These are phyloP conservation scores for Candida jianshihensis DNA, from an alignment of 805 yeast species.

Conservation along the genomic window DNA sequence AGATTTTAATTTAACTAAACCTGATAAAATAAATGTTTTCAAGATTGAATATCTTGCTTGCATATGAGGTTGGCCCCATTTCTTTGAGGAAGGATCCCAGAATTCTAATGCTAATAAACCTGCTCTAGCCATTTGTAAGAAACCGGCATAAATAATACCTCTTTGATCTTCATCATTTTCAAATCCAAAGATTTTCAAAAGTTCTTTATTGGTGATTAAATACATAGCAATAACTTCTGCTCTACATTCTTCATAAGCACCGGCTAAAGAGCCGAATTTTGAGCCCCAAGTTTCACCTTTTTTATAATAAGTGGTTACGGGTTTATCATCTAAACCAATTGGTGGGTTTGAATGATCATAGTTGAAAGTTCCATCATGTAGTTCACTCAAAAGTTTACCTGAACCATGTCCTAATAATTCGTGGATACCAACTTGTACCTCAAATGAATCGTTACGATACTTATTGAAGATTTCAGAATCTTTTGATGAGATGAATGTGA, in stretches of 20 bases:
- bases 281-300: slow-evolving; percentile 90
- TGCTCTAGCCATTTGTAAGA: slow-evolving; percentile 80
- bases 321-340: slow-evolving; percentile 49
- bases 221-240: slow-evolving; percentile 88
- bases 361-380: slow-evolving; percentile 58
- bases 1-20: slow-evolving; percentile 48
- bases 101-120: slow-evolving; percentile 77
- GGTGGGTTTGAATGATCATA: slow-evolving; percentile 64
- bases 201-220: slow-evolving; percentile 59
- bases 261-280: slow-evolving; percentile 72
- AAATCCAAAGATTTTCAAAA: slow-evolving; percentile 71
- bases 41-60: slow-evolving; percentile 85
- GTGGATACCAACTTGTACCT: slow-evolving; percentile 91
- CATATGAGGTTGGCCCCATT: slow-evolving; percentile 96
- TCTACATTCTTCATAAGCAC: slow-evolving; percentile 88
- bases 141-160: slow-evolving; percentile 59
- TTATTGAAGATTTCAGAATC: slow-evolving; percentile 55
- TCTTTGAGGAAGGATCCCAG: slow-evolving; percentile 75
- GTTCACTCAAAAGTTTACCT: slow-evolving; percentile 67
- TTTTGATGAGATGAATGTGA: slow-evolving; percentile 53
- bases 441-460: slow-evolving; percentile 77
- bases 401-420: slow-evolving; percentile 89
- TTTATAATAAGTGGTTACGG: slow-evolving; percentile 63
- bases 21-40: slow-evolving; percentile 63
- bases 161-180: slow-evolving; percentile 49